Evolutionary conservation across 192 early-diverging fungal species (phyloP).

Genomic region (Backusella australiensis): DNA sequence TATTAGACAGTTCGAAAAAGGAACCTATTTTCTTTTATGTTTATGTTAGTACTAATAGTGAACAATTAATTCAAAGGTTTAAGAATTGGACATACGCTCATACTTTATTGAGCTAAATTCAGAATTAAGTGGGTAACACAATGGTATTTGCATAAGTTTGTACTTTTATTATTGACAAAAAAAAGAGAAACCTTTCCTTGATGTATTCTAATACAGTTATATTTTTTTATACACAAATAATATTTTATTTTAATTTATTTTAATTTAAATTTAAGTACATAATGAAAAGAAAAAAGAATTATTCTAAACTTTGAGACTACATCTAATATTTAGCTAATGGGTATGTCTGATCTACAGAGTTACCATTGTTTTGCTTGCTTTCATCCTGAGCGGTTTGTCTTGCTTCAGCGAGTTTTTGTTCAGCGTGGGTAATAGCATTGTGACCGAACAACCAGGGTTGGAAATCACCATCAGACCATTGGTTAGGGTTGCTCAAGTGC

Average conservation of each 20-base stretch:
- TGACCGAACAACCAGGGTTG: slow-evolving; percentile 20
- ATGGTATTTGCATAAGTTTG: neutral
- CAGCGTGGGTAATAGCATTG: slow-evolving; percentile 14
- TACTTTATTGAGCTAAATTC: too few species aligned
- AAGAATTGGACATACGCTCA: too few species aligned
- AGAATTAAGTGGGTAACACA: too few species aligned
- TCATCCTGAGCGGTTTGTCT: neutral
- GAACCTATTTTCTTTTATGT: too few species aligned
- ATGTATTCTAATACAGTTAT: too few species aligned
- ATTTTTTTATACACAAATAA: neutral
- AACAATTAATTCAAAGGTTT: too few species aligned
- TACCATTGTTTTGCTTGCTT: neutral
- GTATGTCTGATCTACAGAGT: neutral
- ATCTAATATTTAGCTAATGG: neutral
- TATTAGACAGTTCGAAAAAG: too few species aligned
- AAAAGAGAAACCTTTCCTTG: too few species aligned
- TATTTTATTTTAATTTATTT: neutral
- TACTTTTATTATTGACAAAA: too few species aligned
- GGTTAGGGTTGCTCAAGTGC: slow-evolving; percentile 7
- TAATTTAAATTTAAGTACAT: neutral
- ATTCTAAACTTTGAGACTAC: neutral
- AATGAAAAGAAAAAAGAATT: neutral
- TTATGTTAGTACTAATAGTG: too few species aligned
- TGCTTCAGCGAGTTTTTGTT: neutral
- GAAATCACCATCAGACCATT: slow-evolving; percentile 22